These are phyloP conservation scores for Edaphochlamys debaryana DNA, from an alignment of 139 green algal genomes.

Conservation along the genomic window DNA sequence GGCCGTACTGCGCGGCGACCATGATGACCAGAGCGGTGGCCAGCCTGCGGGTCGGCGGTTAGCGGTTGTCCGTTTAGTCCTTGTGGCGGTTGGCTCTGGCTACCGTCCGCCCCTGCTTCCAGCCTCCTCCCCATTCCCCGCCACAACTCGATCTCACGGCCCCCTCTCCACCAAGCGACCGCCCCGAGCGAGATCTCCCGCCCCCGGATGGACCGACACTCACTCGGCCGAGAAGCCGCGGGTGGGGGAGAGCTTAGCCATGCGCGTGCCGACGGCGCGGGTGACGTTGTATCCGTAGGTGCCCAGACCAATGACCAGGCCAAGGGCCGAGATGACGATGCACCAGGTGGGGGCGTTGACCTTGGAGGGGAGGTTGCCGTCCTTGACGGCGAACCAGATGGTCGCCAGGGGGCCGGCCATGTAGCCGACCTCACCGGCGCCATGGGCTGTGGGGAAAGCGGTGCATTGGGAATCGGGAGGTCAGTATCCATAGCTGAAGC, in stretches of 20 bases:
- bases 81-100: no score
- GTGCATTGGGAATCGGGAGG: no score
- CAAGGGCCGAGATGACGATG: conserved; percentile 59
- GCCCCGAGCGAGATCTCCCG: no score
- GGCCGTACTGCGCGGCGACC: conserved; percentile 31
- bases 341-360: conserved; percentile 59
- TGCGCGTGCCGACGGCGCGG: conserved; percentile 63
- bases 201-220: no score
- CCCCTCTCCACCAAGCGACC: no score
- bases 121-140: no score
- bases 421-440: conserved; percentile 49
- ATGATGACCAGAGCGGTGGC: conserved; percentile 69
- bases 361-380: conserved; percentile 43
- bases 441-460: no score
- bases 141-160: no score
- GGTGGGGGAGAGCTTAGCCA: conserved; percentile 69
- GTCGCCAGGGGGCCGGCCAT: conserved; percentile 61
- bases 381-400: conserved; percentile 64
- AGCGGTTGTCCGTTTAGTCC: neutral
- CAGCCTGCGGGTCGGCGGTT: no score
- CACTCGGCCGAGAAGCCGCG: conserved; percentile 74
- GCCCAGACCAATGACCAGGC: conserved; percentile 72
- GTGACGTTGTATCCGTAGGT: conserved; percentile 80
- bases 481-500: no score
- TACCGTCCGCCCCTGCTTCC: no score